Base-by-base conservation (phyloP, 169 alveolate genomes). In the Sarcocystis neurona region DNA sequence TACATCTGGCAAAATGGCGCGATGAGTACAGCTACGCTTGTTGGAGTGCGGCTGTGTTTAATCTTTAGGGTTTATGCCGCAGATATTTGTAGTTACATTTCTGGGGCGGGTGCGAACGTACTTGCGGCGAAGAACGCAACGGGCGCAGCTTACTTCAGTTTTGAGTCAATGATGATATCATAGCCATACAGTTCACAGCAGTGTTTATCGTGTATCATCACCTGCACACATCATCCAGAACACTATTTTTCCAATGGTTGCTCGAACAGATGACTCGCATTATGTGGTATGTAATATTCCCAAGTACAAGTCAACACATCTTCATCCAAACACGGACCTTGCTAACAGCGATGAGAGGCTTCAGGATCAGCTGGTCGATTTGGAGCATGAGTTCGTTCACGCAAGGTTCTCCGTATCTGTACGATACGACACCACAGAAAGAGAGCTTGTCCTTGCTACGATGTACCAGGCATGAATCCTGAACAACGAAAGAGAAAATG, bases 161-260 rank as follows among this genome's bases (percentile, higher is more conserved):
- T 56, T 4, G 94, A 92, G 92, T 97, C 99, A 68, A 97, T 92
- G 39, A 97, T 93, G 44, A 97, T 92, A 92, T 97, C 99, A 90
- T 95, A 97, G 30, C 99, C 99, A 92, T 97, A 96, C 30, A 95
- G 91, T 88, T 96, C 97, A 85, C 95, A 96, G 86, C 98, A 95
- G 85, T 95, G 97, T 79, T 94, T 96, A 85, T 96, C 97, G 72
- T 95, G 93, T 23, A 96, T 94, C 43, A 96, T 96, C 23, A 89
- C 48, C 91, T 87, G 88, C 3, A 15, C 18, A 75, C 6, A 3
- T n/a, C 0, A 79, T 4, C 3, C 60, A 75, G n/a, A 0, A 0
- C 4, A 27, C 8, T n/a, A n/a, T n/a, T n/a, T n/a, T n/a, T n/a
- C n/a, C n/a, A n/a, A n/a, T n/a, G n/a, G n/a, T n/a, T n/a, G n/a